A percentile compares a stretch with the other conserved stretches of the same genome.
Evolutionary conservation across 2,329 filamentous ascomycete species (phyloP).

Genomic region (Davidsoniella virescens): DNA sequence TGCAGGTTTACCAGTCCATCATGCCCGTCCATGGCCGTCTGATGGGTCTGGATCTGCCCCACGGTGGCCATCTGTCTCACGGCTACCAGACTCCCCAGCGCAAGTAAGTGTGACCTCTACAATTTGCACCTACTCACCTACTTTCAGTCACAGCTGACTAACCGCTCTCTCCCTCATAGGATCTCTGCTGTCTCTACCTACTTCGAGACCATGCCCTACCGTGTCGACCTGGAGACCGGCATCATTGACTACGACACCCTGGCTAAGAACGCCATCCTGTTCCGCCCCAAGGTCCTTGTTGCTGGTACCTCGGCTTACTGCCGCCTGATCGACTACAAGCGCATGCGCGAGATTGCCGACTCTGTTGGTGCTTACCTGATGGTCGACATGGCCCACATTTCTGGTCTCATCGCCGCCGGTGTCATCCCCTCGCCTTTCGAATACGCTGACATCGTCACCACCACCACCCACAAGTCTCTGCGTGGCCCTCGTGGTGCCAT

Average conservation of each 20-base stretch:
- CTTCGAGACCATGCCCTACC: conserved; percentile 97
- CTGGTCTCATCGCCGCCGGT: conserved; percentile 78
- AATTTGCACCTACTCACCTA: neutral
- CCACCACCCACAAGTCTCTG: conserved; percentile 97
- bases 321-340: conserved; percentile 88
- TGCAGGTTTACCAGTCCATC: conserved; percentile 95
- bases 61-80: conserved; percentile 89
- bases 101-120: conserved; percentile 42
- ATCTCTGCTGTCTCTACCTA: conserved; percentile 97
- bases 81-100: conserved; percentile 91
- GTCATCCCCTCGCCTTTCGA: conserved; percentile 90
- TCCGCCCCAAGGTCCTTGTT: conserved; percentile 89
- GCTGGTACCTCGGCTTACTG: conserved; percentile 97
- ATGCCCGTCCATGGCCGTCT: conserved; percentile 90
- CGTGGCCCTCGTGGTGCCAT: conserved; percentile 94
- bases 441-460: conserved; percentile 90
- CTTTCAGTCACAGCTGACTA: neutral
- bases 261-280: conserved; percentile 77
- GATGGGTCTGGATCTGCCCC: conserved; percentile 91
- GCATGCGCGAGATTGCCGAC: conserved; percentile 93
- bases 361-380: conserved; percentile 86
- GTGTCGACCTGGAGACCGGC: conserved; percentile 73
- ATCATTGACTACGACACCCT: conserved; percentile 95
- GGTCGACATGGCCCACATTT: conserved; percentile 98
- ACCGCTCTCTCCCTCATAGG: conserved; percentile 22